Evolutionary conservation across 352 stramenopile genomes (phyloP).

Genomic region (Paralagenidium karlingii): DNA sequence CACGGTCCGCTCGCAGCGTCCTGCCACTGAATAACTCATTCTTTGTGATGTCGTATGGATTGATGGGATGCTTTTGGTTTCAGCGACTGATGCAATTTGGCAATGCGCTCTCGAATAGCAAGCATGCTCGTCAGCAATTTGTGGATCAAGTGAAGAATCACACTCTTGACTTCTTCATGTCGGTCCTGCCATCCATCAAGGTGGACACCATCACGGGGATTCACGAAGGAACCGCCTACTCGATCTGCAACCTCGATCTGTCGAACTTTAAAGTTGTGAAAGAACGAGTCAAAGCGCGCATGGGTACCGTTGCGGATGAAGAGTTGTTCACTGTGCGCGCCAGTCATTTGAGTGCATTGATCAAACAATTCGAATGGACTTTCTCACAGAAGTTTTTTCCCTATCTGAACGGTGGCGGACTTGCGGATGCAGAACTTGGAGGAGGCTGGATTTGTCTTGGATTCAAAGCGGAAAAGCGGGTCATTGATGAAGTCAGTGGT

Average conservation of each 20-base stretch:
- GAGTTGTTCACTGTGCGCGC: slow-evolving; percentile 69
- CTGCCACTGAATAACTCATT: no score
- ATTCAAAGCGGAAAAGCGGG: slow-evolving; percentile 69
- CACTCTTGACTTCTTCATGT: slow-evolving; percentile 80
- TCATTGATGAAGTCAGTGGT: slow-evolving; percentile 36
- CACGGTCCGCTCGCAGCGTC: background rate
- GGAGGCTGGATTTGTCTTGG: slow-evolving; percentile 65
- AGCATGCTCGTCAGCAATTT: slow-evolving; percentile 61
- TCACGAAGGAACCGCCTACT: slow-evolving; percentile 67
- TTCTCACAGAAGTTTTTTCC: slow-evolving; percentile 80
- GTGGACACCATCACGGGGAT: slow-evolving; percentile 68
- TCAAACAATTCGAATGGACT: slow-evolving; percentile 79
- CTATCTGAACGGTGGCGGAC: slow-evolving; percentile 67
- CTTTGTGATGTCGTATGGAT: no score
- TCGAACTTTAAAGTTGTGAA: slow-evolving; percentile 79
- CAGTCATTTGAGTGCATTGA: slow-evolving; percentile 55
- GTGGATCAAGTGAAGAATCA: slow-evolving; percentile 73
- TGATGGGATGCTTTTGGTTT: no score
- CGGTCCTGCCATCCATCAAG: slow-evolving; percentile 70
- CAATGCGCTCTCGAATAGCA: slow-evolving; percentile 2
- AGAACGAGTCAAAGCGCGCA: slow-evolving; percentile 71
- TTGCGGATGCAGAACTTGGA: slow-evolving; percentile 54
- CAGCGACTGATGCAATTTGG: background rate
- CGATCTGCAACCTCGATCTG: slow-evolving; percentile 62
- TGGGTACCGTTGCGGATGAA: slow-evolving; percentile 68